Evolutionary conservation across 2,329 filamentous ascomycete species (phyloP).

Genomic region (Berkeleyomyces basicola): DNA sequence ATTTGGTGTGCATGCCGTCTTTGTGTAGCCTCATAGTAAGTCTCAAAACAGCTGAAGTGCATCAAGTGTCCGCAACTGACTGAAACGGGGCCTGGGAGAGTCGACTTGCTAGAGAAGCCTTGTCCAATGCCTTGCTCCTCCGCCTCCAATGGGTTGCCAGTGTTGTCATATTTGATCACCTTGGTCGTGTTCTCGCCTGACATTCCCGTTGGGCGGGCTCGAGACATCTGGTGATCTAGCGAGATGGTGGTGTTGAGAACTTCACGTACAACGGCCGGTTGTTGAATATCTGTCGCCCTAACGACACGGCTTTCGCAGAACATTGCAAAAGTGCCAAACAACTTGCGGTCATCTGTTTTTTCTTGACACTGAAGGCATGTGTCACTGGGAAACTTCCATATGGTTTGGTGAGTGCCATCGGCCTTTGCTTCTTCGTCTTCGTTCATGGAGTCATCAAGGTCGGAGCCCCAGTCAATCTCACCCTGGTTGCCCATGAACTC

Average conservation of each 20-base stretch:
- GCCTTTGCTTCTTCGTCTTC: slow-evolving; percentile 45
- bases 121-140: slow-evolving; percentile 77
- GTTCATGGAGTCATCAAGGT: slow-evolving; percentile 58
- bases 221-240: slow-evolving; percentile 71
- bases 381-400: slow-evolving; percentile 80
- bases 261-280: slow-evolving; percentile 72
- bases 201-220: slow-evolving; percentile 75
- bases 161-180: slow-evolving; percentile 58
- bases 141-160: slow-evolving; percentile 52
- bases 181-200: slow-evolving; percentile 68
- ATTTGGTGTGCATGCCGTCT: slow-evolving; percentile 83
- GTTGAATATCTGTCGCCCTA: slow-evolving; percentile 68
- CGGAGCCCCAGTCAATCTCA: slow-evolving; percentile 60
- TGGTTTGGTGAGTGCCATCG: slow-evolving; percentile 40
- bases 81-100: slow-evolving; percentile 60
- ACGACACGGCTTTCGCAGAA: slow-evolving; percentile 74
- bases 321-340: slow-evolving; percentile 88
- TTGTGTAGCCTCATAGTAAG: slow-evolving; percentile 70
- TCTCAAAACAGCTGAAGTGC: slow-evolving; percentile 92
- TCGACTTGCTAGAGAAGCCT: slow-evolving; percentile 59
- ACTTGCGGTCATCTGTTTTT: slow-evolving; percentile 71
- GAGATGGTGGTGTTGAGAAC: slow-evolving; percentile 60
- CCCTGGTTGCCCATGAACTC: slow-evolving; percentile 80
- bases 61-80: slow-evolving; percentile 95
- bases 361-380: slow-evolving; percentile 96